Evolutionary conservation across 2,329 filamentous ascomycete genomes (phyloP).

Genomic region (Pestalotiopsis sp.): DNA sequence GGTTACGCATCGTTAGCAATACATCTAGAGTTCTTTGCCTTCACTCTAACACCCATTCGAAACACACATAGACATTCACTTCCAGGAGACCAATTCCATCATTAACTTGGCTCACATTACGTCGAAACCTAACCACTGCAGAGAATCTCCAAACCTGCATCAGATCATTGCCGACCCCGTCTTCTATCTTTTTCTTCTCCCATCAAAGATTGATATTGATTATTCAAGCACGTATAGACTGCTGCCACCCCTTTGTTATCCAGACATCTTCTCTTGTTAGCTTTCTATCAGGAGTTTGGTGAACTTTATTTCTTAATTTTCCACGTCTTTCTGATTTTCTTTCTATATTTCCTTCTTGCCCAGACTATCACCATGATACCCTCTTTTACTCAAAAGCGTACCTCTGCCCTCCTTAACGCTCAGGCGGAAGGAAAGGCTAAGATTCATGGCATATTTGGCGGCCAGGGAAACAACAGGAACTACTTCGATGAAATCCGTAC

Average conservation of each 20-base stretch:
- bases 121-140: not conserved
- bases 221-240: not conserved
- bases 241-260: not conserved
- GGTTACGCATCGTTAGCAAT: not conserved
- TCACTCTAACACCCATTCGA: not conserved
- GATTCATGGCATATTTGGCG: slow-evolving; percentile 24
- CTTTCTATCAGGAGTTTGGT: not conserved
- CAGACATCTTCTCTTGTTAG: too few relatives aligned
- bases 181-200: not conserved
- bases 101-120: not conserved
- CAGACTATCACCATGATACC: not conserved
- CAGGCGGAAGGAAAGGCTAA: slow-evolving; percentile 18
- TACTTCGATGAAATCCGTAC: slow-evolving; percentile 25
- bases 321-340: not conserved
- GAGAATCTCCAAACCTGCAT: not conserved
- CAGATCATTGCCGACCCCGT: not conserved
- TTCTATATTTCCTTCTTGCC: not conserved
- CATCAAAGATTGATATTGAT: not conserved
- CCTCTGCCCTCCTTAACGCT: slow-evolving; percentile 8
- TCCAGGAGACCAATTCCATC: not conserved
- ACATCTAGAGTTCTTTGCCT: not conserved
- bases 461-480: slow-evolving; percentile 26
- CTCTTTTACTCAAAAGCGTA: not conserved
- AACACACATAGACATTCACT: slow-evolving; percentile 1
- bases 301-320: not conserved